A percentile compares a stretch with the other conserved stretches of the same genome.
Conservation (phyloP, 2,329 filamentous ascomycete genomes). For the Claviceps spartinae region DNA sequence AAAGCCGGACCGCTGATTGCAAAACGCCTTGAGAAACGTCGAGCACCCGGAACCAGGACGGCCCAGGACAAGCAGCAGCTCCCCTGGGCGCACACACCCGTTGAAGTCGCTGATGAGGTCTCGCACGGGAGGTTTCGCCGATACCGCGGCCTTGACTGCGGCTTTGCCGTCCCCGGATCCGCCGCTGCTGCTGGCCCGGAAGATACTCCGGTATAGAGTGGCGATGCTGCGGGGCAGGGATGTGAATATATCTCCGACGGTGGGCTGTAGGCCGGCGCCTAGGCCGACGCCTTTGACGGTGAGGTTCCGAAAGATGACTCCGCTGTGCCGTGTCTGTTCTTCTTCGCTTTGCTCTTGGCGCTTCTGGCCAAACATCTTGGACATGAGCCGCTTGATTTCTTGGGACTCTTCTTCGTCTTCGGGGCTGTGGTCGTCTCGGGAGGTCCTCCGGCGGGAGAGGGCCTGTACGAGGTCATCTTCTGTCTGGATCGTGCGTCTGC, state of each 20-base stretch:
- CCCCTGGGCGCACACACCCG: slow-evolving; percentile 56
- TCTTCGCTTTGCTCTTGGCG: slow-evolving; percentile 54
- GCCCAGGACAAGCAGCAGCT: slow-evolving; percentile 55
- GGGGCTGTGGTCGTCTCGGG: slow-evolving; percentile 7
- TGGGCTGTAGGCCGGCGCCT: slow-evolving; percentile 40
- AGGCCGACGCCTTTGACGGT: slow-evolving; percentile 58
- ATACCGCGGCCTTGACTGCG: slow-evolving; percentile 34
- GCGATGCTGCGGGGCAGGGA: slow-evolving; percentile 34
- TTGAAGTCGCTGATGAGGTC: slow-evolving; percentile 53
- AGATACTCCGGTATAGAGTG: slow-evolving; percentile 29
- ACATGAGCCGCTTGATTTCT: slow-evolving; percentile 51
- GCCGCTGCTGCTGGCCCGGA: too few relatives aligned
- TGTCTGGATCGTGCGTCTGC: slow-evolving; percentile 16
- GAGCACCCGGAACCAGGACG: slow-evolving; percentile 57
- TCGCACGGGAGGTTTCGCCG: slow-evolving; percentile 40
- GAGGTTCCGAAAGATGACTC: slow-evolving; percentile 56
- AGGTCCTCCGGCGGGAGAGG: slow-evolving; percentile 35
- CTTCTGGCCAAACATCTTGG: slow-evolving; percentile 54
- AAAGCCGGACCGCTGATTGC: slow-evolving; percentile 54
- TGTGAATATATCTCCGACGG: slow-evolving; percentile 50
- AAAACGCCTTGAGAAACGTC: slow-evolving; percentile 56
- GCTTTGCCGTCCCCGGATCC: background rate
- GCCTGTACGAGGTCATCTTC: slow-evolving; percentile 39
- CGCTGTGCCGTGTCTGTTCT: slow-evolving; percentile 54
- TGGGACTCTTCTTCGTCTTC: slow-evolving; percentile 26